Percentiles rank a stretch among this genome's conserved stretches.
Conservation (phyloP, 2,329 filamentous ascomycete genomes). For the Fusarium tupiense region DNA sequence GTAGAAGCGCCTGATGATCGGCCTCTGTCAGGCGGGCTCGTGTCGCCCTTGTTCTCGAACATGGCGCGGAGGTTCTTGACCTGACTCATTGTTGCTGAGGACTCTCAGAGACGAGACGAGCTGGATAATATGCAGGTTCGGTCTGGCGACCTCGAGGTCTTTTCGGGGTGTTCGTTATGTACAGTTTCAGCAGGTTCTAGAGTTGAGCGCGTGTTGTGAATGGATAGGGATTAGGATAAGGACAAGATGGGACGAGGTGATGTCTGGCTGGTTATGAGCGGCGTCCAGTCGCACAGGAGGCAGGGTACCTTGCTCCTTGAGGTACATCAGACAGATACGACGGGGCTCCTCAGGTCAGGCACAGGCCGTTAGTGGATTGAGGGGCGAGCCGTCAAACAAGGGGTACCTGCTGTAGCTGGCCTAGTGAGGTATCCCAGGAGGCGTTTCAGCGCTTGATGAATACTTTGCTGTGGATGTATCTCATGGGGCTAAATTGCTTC, state of each 20-base stretch:
- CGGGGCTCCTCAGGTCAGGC: constrained; percentile 13
- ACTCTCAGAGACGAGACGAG: constrained; percentile 15
- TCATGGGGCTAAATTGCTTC: constrained; percentile 16
- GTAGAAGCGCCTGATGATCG: constrained; percentile 68
- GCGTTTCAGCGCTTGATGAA: constrained; percentile 22
- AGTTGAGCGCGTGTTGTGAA: constrained; percentile 21
- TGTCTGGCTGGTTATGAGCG: constrained; percentile 38
- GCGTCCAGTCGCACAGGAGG: constrained; percentile 23
- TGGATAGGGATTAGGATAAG: constrained; percentile 13
- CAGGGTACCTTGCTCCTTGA: constrained; percentile 27
- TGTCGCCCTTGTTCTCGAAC: constrained; percentile 78
- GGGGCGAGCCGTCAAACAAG: constrained; percentile 29
- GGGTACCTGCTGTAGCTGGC: constrained; percentile 29
- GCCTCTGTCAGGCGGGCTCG: constrained; percentile 74
- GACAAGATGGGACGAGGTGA: constrained; percentile 31
- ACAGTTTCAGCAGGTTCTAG: constrained; percentile 11
- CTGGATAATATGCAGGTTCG: constrained; percentile 38
- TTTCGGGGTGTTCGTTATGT: constrained; percentile 3
- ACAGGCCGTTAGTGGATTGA: constrained; percentile 36
- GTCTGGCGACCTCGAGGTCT: constrained; percentile 38
- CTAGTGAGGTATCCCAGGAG: constrained; percentile 26
- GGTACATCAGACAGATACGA: constrained; percentile 29
- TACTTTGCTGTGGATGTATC: constrained; percentile 32
- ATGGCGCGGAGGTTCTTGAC: constrained; percentile 81
- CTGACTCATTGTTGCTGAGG: constrained; percentile 66